phyloP scores from a whole-genome alignment of 164 flowering plant genomes.

The Liquidambar formosana region DNA sequence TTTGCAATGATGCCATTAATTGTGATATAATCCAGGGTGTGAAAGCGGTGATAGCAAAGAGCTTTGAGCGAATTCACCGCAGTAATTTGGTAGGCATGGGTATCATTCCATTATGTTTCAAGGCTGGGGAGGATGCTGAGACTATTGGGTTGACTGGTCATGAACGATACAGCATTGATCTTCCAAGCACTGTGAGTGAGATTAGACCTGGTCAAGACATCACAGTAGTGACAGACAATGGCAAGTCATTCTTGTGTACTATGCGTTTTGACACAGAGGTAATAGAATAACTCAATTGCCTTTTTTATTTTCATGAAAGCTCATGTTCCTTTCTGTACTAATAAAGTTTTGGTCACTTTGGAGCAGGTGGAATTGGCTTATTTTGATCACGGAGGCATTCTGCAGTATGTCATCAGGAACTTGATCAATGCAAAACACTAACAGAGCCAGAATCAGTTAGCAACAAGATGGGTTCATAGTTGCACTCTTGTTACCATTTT shows the following conservation, averaged over 20 bases:
- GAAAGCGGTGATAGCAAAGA: slow-evolving; percentile 90
- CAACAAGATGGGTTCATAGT: neutral
- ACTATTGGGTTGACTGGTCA: slow-evolving; percentile 78
- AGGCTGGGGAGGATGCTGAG: slow-evolving; percentile 83
- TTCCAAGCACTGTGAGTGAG: slow-evolving; percentile 62
- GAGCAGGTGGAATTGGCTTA: slow-evolving; percentile 77
- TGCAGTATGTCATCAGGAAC: slow-evolving; percentile 67
- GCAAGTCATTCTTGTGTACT: slow-evolving; percentile 67
- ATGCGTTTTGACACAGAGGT: slow-evolving; percentile 84
- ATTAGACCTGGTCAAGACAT: slow-evolving; percentile 82
- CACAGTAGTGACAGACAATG: slow-evolving; percentile 55
- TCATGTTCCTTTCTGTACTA: neutral
- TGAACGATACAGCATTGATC: slow-evolving; percentile 69
- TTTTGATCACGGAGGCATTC: slow-evolving; percentile 82
- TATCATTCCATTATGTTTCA: slow-evolving; percentile 73
- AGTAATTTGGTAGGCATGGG: slow-evolving; percentile 94
- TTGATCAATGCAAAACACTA: slow-evolving; percentile 47
- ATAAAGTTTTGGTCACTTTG: neutral
- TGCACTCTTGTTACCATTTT: neutral
- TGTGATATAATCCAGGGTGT: slow-evolving; percentile 56
- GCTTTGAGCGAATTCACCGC: slow-evolving; percentile 89
- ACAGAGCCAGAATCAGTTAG: neutral
- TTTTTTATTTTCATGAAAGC: neutral
- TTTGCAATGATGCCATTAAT: neutral
- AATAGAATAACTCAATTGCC: slow-evolving; percentile 12